Base-by-base conservation (phyloP, 2,329 filamentous ascomycete genomes). In the Escovopsis sp. region DNA sequence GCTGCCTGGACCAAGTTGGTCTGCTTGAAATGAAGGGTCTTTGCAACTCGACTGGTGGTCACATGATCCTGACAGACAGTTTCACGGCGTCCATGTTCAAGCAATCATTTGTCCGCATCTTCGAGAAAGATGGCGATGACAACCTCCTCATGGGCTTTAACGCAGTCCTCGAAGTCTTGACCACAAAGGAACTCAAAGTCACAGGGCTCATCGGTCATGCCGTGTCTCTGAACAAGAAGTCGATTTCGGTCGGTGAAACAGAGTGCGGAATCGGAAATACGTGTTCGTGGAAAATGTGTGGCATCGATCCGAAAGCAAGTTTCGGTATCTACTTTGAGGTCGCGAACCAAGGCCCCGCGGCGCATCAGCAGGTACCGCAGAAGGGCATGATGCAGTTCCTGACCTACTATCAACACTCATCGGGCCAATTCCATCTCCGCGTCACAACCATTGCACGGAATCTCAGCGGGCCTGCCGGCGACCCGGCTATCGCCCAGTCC, bases 81-180 rank as follows among this genome's bases (percentile, higher is more conserved):
- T 98, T 98, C 60, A 96, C 89, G 4, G 93, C 91, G 0, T 96
- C 89, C 44, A 95, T 98, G 81, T 98, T 96, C 71, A 95, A 91
- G 67, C 91, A 98, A 60, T 96, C 91, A 0, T 98, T 98, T 56
- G 82, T 94, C 40, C 82, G 93, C 45, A 80, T 98, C 14, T 98
- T 98, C 57, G 91, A 98, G 59, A 95, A 95, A 63, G 91, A 98
- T 57, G 85, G 74, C 2, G 82, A 94, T 45, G 91, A 95, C 50
- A 94, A 95, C 58, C 73, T 98, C 12, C 66, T 94, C 9, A 98
- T 98, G 91, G 91, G 87, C 36, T 98, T 98, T 70, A 98, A 98
- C 57, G 91, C 87, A 29, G 87, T 88, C 10, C 71, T 98, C 11
- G 91, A 98, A 61, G 89, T 96, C 13, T 67, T 98, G 32, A 98